These are phyloP conservation scores for Elaeis guineensis DNA, from an alignment of 176 grass and related monocot genomes.

Conservation along the genomic window DNA sequence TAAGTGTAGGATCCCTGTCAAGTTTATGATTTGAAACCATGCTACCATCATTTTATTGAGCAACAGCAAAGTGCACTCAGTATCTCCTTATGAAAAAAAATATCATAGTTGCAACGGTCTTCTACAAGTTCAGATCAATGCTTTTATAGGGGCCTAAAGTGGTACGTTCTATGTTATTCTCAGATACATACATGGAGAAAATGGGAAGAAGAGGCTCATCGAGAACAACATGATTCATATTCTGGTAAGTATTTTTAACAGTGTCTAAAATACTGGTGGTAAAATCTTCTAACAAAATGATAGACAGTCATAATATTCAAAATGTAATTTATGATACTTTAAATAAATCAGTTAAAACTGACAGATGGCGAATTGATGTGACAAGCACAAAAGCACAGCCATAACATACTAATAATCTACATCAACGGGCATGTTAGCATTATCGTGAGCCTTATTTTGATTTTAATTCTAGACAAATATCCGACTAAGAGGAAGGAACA, in stretches of 20 bases:
- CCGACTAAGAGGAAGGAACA: no score
- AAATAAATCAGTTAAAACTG: not conserved
- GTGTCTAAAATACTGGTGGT: no score
- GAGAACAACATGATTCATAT: slow-evolving; percentile 69
- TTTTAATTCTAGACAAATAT: no score
- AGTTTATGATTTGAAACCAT: no score
- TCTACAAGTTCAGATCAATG: not conserved
- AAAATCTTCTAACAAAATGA: not conserved
- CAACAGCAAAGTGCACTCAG: no score
- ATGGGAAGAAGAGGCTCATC: slow-evolving; percentile 96
- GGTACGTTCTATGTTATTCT: not conserved
- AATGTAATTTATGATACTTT: not conserved
- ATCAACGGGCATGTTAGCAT: no score
- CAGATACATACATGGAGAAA: slow-evolving; percentile 93
- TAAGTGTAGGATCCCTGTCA: no score
- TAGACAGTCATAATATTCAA: not conserved
- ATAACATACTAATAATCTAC: no score
- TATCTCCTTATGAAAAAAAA: no score
- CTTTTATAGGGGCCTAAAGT: not conserved
- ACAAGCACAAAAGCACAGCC: not conserved
- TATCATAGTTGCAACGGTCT: no score
- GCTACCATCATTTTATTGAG: no score
- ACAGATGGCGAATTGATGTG: not conserved
- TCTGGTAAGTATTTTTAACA: slow-evolving; percentile 30
- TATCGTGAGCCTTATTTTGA: no score